Evolutionary conservation across 2,329 filamentous ascomycete species (phyloP).

Genomic region (Bipolaris oryzae): DNA sequence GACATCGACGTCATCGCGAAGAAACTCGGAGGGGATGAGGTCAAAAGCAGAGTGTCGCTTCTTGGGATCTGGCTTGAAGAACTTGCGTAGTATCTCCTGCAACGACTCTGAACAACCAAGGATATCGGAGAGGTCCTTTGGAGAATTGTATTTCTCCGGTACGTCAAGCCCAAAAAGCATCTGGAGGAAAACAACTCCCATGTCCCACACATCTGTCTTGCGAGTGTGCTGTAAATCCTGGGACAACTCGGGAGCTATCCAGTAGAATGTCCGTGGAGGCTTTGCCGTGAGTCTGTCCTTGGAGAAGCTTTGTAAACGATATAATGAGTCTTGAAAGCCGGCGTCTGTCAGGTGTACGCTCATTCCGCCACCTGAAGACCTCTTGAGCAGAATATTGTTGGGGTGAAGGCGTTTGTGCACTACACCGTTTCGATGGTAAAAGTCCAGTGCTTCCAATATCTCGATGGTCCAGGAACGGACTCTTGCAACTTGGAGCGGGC

Average conservation of each 20-base stretch:
- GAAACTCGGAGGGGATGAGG: slow-evolving; percentile 63
- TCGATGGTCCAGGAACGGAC: slow-evolving; percentile 91
- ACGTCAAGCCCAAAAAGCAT: slow-evolving; percentile 90
- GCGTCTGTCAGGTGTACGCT: slow-evolving; percentile 77
- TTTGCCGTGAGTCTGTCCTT: slow-evolving; percentile 59
- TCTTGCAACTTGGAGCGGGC: slow-evolving; percentile 73
- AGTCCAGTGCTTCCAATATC: slow-evolving; percentile 85
- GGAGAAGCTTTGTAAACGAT: slow-evolving; percentile 63
- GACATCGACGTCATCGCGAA: slow-evolving; percentile 57
- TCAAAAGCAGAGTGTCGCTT: slow-evolving; percentile 85
- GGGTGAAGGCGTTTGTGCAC: slow-evolving; percentile 83
- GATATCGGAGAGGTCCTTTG: slow-evolving; percentile 72
- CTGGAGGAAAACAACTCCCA: slow-evolving; percentile 88
- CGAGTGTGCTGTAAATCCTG: slow-evolving; percentile 62
- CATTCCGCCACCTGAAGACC: slow-evolving; percentile 68
- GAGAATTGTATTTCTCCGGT: slow-evolving; percentile 77
- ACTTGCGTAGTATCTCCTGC: slow-evolving; percentile 78
- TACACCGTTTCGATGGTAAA: slow-evolving; percentile 82
- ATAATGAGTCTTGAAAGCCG: slow-evolving; percentile 71
- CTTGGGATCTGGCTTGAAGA: slow-evolving; percentile 84
- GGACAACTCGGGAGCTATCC: slow-evolving; percentile 79
- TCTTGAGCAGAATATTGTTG: slow-evolving; percentile 78
- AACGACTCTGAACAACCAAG: slow-evolving; percentile 75
- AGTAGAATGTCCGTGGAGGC: slow-evolving; percentile 76
- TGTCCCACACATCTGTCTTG: slow-evolving; percentile 94